Percentiles rank a stretch among this genome's conserved stretches.
phyloP scores from a whole-genome alignment of 805 yeast genomes.

The Wickerhamomyces tratensis region DNA sequence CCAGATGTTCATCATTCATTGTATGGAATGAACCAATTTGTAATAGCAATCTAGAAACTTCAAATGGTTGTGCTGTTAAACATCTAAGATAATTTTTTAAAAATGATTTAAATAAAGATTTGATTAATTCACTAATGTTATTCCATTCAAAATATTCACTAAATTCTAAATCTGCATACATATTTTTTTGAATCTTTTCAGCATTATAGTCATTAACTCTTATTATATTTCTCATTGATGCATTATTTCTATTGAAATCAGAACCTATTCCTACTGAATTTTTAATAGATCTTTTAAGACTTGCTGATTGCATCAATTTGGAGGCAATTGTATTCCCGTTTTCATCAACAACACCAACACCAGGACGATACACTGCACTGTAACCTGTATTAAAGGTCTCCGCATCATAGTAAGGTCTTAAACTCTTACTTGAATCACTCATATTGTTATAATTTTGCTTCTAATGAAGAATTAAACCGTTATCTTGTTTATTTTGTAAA shows the following conservation, averaged over 20 bases:
- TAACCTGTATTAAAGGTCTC: slow-evolving; percentile 58
- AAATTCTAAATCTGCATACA: slow-evolving; percentile 45
- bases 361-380: slow-evolving; percentile 49
- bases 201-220: slow-evolving; percentile 12
- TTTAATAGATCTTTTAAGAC: slow-evolving; percentile 5
- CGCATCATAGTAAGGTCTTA: slow-evolving; percentile 67
- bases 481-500: too few relatives aligned
- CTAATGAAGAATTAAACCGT: too few relatives aligned
- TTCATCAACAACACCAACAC: slow-evolving; percentile 48
- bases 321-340: slow-evolving; percentile 30
- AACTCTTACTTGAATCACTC: slow-evolving; percentile 4
- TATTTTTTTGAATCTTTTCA: slow-evolving; percentile 16
- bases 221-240: slow-evolving; percentile 10
- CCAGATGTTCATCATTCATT: not conserved
- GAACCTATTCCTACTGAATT: slow-evolving; percentile 5
- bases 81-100: slow-evolving; percentile 60
- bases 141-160: slow-evolving; percentile 53
- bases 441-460: not conserved
- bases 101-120: slow-evolving; percentile 51
- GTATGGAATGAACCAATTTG: slow-evolving; percentile 66
- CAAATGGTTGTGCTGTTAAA: slow-evolving; percentile 79
- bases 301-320: slow-evolving; percentile 22
- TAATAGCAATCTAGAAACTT: slow-evolving; percentile 63
- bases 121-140: slow-evolving; percentile 46
- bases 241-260: not conserved